Evolutionary conservation across 768 basidiomycete species (phyloP).

Genomic region (Gelatoporia subvermispora): DNA sequence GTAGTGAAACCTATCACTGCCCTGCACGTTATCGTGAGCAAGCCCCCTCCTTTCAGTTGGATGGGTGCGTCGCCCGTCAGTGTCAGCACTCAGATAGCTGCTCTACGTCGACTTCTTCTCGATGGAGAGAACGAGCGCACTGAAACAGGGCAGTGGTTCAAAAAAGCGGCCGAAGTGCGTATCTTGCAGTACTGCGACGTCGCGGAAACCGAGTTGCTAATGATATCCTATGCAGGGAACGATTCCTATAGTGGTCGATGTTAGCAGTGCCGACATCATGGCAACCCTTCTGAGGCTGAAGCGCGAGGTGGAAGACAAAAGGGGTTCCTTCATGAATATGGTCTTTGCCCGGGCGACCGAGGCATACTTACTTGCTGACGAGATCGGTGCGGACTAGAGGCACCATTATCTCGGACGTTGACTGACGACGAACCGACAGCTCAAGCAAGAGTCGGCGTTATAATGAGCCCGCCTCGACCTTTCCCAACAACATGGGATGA

Average conservation of each 20-base stretch:
- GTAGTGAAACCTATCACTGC: constrained; percentile 40
- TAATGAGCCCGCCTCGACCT: constrained; percentile 55
- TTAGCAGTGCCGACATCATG: constrained; percentile 77
- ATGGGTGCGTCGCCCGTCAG: constrained; percentile 23
- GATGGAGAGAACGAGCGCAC: constrained; percentile 29
- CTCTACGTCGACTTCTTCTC: constrained; percentile 46
- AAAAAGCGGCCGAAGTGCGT: constrained; percentile 28
- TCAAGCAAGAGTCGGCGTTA: constrained; percentile 27
- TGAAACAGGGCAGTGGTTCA: constrained; percentile 30
- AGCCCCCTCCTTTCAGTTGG: constrained; percentile 20
- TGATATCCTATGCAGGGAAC: constrained; percentile 40
- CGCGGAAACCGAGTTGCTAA: constrained; percentile 7
- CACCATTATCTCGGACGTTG: constrained; percentile 28
- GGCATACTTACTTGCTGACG: constrained; percentile 63
- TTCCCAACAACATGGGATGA: constrained; percentile 63
- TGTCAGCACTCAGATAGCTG: constrained; percentile 58
- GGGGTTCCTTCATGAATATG: constrained; percentile 40
- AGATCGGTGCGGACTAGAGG: constrained; percentile 41
- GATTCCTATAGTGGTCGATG: constrained; percentile 72
- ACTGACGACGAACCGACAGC: neutral
- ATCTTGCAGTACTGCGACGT: constrained; percentile 5
- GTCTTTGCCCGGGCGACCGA: constrained; percentile 66
- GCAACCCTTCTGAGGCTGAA: constrained; percentile 71
- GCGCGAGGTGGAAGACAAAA: constrained; percentile 49
- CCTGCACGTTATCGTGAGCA: constrained; percentile 36